These are phyloP conservation scores for Podospora pseudocomata DNA, from an alignment of 495 filamentous ascomycete genomes.

Conservation along the genomic window DNA sequence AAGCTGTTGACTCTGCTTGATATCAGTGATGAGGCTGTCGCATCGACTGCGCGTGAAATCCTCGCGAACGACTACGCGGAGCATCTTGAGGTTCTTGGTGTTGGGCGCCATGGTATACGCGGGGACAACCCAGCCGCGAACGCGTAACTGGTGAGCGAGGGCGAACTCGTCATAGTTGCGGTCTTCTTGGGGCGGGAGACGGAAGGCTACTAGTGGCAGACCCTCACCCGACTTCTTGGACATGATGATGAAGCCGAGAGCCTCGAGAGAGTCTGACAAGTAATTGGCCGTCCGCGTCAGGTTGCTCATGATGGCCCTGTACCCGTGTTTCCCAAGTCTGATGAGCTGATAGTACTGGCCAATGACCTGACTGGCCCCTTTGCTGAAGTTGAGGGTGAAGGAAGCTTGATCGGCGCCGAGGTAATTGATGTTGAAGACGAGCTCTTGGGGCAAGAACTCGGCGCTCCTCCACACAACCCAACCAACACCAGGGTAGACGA, in stretches of 20 bases:
- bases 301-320: conserved; percentile 82
- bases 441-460: conserved; percentile 78
- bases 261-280: conserved; percentile 61
- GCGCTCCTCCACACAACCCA: conserved; percentile 88
- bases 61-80: conserved; percentile 84
- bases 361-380: conserved; percentile 87
- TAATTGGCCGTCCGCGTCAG: conserved; percentile 80
- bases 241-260: conserved; percentile 80
- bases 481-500: conserved; percentile 85
- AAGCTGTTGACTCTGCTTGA: conserved; percentile 64
- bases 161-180: conserved; percentile 79
- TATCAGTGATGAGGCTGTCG: conserved; percentile 66
- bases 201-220: conserved; percentile 82
- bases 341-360: conserved; percentile 96
- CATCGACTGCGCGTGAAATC: conserved; percentile 78
- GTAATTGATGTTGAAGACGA: conserved; percentile 98
- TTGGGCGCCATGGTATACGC: conserved; percentile 94
- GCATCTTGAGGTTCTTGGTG: conserved; percentile 71
- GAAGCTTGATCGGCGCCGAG: conserved; percentile 92
- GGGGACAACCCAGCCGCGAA: conserved; percentile 84
- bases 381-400: conserved; percentile 96
- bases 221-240: conserved; percentile 69
- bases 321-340: conserved; percentile 84
- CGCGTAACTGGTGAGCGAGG: conserved; percentile 74
- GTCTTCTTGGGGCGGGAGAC: conserved; percentile 54